These are phyloP conservation scores for Ceratocystis huliohia DNA, from an alignment of 2,329 filamentous ascomycete genomes.

Conservation along the genomic window DNA sequence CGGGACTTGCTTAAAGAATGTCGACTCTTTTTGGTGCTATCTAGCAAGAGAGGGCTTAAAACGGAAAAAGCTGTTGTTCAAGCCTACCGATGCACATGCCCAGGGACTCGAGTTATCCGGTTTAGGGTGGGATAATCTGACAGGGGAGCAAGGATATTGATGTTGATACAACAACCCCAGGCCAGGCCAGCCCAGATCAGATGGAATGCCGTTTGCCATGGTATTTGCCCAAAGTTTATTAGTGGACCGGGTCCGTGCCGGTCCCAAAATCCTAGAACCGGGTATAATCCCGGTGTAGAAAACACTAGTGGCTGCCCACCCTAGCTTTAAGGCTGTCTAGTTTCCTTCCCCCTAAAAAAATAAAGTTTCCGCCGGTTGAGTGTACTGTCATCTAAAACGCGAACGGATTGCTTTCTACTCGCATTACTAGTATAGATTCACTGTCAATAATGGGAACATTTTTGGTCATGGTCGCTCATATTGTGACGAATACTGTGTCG, in stretches of 20 bases:
- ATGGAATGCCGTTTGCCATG: no score
- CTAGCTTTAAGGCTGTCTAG: background rate
- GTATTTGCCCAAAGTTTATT: background rate
- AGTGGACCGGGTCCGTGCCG: constrained; percentile 1
- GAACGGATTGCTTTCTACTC: background rate
- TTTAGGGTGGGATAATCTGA: background rate
- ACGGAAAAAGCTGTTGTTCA: background rate
- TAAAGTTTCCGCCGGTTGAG: background rate
- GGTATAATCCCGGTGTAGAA: background rate
- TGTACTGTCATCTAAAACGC: background rate
- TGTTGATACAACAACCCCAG: background rate
- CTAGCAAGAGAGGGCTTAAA: background rate
- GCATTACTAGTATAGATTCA: background rate
- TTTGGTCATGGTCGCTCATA: background rate
- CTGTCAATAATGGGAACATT: background rate
- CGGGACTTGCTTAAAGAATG: background rate
- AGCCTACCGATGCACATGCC: background rate
- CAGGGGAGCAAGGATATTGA: background rate
- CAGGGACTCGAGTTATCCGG: background rate
- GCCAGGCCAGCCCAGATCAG: background rate
- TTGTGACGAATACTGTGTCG: no score
- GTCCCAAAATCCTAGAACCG: background rate
- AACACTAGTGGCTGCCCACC: background rate
- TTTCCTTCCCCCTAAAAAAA: background rate
- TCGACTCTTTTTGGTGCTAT: no score